Base-by-base conservation (phyloP, 2,329 filamentous ascomycete species). In the Zymoseptoria brevis region DNA sequence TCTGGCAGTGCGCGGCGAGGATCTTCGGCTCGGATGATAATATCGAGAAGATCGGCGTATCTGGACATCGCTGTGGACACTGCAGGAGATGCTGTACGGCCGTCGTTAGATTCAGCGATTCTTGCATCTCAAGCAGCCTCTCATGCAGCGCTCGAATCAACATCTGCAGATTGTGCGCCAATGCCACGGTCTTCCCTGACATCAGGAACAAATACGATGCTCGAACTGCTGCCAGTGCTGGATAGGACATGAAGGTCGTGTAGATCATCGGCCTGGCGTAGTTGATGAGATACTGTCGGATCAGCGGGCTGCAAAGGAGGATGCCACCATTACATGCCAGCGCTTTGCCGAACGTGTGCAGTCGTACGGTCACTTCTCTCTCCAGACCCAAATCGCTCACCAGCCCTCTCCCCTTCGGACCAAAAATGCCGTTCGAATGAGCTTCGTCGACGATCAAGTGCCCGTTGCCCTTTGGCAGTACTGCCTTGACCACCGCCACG, bases 191-290 rank as follows among this genome's bases (percentile, higher is more conserved):
- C 30, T 75, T 69, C 0, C 82, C 83, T 1, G 73, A 70, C 8
- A 68, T 69, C n/a, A 89, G 74, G 30, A 85, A 79, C 7, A 79
- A 76, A 66, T 87, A 88, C 0, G 80, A 77, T 0, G 81, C 77
- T 50, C 78, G 75, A 56, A 88, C 85, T 13, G 80, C 80, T 0
- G 81, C 81, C 1, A 88, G 76, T 1, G 80, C 78, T 0, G 86
- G 82, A 49, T 83, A 83, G 0, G 83, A 80, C 74, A 88, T 80
- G 29, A 86, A 85, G 0, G 87, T 90, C 0, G 87, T 89, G 71
- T 89, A 91, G 57, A 90, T 89, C 50, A 90, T 74, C 1, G 82
- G 85, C n/a, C 87, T 82, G 0, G 87, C 87, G 67, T 90, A 90
- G 68, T 91, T 90, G 72, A 90, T 81, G 55, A 90, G 76, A 62